These are phyloP conservation scores for Madurella mycetomatis DNA, from an alignment of 2,329 filamentous ascomycete species.

Conservation along the genomic window DNA sequence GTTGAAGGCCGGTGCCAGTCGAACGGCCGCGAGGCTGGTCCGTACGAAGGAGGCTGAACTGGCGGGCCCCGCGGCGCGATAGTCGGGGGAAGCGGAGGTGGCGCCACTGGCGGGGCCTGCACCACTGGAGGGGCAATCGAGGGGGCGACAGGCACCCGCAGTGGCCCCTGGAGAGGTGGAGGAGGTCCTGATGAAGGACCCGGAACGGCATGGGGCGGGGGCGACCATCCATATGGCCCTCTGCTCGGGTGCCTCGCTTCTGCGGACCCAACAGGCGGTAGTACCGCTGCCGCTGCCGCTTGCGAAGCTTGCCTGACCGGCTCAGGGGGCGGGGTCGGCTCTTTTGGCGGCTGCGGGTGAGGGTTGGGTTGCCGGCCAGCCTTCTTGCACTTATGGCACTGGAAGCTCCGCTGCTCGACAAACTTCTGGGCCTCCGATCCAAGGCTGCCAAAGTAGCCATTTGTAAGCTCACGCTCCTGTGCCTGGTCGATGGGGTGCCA, in stretches of 20 bases:
- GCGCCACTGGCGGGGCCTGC: slow-evolving; percentile 21
- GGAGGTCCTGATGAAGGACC: slow-evolving; percentile 17
- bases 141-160: slow-evolving; percentile 14
- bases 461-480: slow-evolving; percentile 49
- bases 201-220: slow-evolving; percentile 11
- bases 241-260: slow-evolving; percentile 21
- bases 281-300: slow-evolving; percentile 16
- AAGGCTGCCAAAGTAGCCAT: slow-evolving; percentile 47
- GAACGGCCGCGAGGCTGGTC: slow-evolving; percentile 36
- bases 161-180: slow-evolving; percentile 32
- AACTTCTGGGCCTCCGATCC: slow-evolving; percentile 57
- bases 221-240: slow-evolving; percentile 18
- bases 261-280: slow-evolving; percentile 14
- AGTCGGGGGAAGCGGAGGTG: slow-evolving; percentile 26
- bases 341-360: slow-evolving; percentile 28
- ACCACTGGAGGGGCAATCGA: slow-evolving; percentile 20
- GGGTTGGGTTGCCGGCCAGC: slow-evolving; percentile 42
- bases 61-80: slow-evolving; percentile 31
- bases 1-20: slow-evolving; percentile 51
- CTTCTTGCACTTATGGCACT: slow-evolving; percentile 73
- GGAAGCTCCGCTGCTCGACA: slow-evolving; percentile 56
- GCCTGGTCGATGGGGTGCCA: slow-evolving; percentile 61
- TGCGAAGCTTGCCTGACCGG: slow-evolving; percentile 22
- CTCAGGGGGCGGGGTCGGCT: slow-evolving; percentile 29
- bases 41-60: slow-evolving; percentile 34